A percentile compares a stretch with the other conserved stretches of the same genome.
phyloP scores from a whole-genome alignment of 208 protist species.

The Leptomonas seymouri region DNA sequence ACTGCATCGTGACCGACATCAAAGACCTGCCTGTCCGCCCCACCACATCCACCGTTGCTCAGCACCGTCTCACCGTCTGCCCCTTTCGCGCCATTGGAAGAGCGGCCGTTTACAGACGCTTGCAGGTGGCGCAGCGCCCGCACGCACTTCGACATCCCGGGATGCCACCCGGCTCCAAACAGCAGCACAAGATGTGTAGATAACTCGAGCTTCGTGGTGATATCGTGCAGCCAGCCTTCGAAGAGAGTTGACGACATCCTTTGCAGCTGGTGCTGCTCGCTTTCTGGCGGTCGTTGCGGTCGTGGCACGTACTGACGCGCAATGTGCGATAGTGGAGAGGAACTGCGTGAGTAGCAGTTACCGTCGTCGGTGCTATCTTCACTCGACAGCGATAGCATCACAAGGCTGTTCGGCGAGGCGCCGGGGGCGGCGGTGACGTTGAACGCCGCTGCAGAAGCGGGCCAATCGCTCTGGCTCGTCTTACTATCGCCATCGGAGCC shows the following conservation, averaged over 20 bases:
- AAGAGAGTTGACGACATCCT: background rate
- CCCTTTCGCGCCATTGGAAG: background rate
- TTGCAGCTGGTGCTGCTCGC: background rate
- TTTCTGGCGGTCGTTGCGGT: background rate
- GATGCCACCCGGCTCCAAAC: slow-evolving; percentile 74
- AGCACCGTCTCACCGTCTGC: background rate
- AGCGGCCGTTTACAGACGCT: slow-evolving; percentile 23
- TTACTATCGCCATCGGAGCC: background rate
- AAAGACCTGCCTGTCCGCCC: background rate
- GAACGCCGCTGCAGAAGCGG: background rate
- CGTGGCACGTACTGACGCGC: background rate
- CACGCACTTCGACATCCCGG: slow-evolving; percentile 39
- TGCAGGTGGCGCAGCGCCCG: slow-evolving; percentile 38
- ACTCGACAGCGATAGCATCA: slow-evolving; percentile 18
- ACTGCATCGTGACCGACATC: slow-evolving; percentile 2
- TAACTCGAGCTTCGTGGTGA: slow-evolving; percentile 21
- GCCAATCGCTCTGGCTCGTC: background rate
- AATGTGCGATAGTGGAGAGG: slow-evolving; percentile 8
- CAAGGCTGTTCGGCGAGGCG: background rate
- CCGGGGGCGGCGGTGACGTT: background rate
- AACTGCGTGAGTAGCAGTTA: slow-evolving; percentile 5
- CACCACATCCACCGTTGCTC: background rate
- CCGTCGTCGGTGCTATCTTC: slow-evolving; percentile 17
- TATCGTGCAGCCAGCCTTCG: slow-evolving; percentile 31
- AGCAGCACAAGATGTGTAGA: slow-evolving; percentile 49